These are phyloP conservation scores for Chimonanthus salicifolius DNA, from an alignment of 164 flowering plant genomes.

Conservation along the genomic window DNA sequence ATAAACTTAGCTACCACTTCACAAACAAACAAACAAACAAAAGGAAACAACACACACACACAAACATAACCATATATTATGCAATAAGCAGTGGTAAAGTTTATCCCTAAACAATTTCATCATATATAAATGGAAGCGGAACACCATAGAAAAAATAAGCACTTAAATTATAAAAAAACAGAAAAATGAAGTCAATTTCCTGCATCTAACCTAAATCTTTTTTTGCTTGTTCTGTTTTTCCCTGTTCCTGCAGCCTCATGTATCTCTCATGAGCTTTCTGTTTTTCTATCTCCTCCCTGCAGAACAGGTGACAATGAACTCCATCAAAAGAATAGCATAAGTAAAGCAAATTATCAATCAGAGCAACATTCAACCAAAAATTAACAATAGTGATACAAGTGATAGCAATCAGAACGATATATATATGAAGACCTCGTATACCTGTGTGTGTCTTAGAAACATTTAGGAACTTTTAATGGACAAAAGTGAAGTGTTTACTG, in stretches of 20 bases:
- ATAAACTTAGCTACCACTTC: too few species aligned
- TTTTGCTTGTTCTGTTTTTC: slow-evolving; percentile 88
- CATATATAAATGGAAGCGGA: not conserved
- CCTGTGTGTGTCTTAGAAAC: too few species aligned
- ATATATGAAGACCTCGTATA: too few species aligned
- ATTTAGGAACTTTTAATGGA: too few species aligned
- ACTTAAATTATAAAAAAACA: not conserved
- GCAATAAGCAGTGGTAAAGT: not conserved
- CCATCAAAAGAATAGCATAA: not conserved
- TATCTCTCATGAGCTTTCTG: slow-evolving; percentile 87
- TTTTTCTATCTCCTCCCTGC: slow-evolving; percentile 85
- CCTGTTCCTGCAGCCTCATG: slow-evolving; percentile 90
- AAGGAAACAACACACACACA: not conserved
- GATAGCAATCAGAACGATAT: too few species aligned
- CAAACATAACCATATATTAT: not conserved
- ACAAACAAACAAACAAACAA: not conserved
- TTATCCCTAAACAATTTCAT: not conserved
- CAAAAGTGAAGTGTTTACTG: too few species aligned
- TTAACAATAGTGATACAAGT: too few species aligned
- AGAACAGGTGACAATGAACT: not conserved
- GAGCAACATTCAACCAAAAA: too few species aligned
- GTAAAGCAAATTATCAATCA: too few species aligned
- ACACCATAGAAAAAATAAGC: not conserved
- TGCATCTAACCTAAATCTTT: slow-evolving; percentile 71
- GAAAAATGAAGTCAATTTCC: not conserved